phyloP scores from a whole-genome alignment of 2,329 filamentous ascomycete genomes.

The Dothideomycetidae sp. region DNA sequence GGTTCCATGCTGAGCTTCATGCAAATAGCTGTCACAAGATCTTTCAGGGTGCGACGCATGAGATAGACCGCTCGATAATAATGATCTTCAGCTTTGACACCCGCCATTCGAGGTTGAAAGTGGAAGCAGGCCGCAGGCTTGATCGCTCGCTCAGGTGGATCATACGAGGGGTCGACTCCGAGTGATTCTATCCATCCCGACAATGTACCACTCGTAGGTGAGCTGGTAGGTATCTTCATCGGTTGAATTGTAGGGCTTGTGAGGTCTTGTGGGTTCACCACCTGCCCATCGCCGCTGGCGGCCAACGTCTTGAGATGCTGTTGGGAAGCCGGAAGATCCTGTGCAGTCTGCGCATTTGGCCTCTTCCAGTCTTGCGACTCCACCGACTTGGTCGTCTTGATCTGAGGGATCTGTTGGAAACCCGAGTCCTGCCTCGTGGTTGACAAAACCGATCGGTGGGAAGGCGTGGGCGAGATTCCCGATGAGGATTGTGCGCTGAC shows the following conservation, averaged over 20 bases:
- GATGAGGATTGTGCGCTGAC: slow-evolving; percentile 42
- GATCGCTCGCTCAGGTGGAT: slow-evolving; percentile 53
- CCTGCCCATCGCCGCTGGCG: slow-evolving; percentile 30
- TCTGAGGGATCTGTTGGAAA: slow-evolving; percentile 31
- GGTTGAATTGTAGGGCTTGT: slow-evolving; percentile 36
- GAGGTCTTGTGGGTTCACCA: slow-evolving; percentile 24
- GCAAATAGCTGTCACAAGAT: slow-evolving; percentile 59
- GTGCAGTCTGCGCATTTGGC: slow-evolving; percentile 1
- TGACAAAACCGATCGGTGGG: slow-evolving; percentile 31
- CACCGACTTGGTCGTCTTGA: slow-evolving; percentile 26
- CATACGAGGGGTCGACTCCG: slow-evolving; percentile 76
- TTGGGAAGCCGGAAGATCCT: background rate
- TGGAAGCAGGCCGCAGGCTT: slow-evolving; percentile 85
- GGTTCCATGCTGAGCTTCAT: slow-evolving; percentile 70
- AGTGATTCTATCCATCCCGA: slow-evolving; percentile 82
- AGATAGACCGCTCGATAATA: slow-evolving; percentile 81
- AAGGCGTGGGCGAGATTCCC: slow-evolving; percentile 37
- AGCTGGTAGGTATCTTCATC: slow-evolving; percentile 42
- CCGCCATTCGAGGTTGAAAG: slow-evolving; percentile 44
- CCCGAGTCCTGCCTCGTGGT: slow-evolving; percentile 26
- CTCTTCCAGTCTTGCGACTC: slow-evolving; percentile 30
- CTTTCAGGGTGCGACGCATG: slow-evolving; percentile 56
- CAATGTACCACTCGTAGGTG: slow-evolving; percentile 49
- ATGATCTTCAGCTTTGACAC: slow-evolving; percentile 37
- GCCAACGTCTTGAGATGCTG: background rate